phyloP scores from a whole-genome alignment of 2,329 filamentous ascomycete genomes.

The Fusarium robinianum region DNA sequence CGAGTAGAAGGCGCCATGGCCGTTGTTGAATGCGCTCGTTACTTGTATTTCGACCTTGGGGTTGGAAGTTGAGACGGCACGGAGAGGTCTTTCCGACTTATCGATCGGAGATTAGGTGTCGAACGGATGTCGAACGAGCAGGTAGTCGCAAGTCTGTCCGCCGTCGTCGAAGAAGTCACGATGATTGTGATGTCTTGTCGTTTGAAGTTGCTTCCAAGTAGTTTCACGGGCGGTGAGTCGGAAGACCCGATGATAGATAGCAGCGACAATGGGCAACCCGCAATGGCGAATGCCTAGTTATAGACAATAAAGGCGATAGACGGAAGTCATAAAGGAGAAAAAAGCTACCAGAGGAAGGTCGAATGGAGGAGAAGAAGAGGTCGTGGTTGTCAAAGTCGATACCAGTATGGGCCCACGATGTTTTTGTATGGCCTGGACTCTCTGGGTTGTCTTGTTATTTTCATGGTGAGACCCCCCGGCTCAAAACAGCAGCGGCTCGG shows the following conservation, averaged over 20 bases:
- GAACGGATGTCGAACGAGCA: neutral
- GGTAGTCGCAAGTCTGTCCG: neutral
- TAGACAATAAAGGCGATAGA: conserved; percentile 11
- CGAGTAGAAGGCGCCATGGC: conserved; percentile 57
- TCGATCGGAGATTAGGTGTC: conserved; percentile 6
- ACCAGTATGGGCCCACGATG: conserved; percentile 36
- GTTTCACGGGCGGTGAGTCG: conserved; percentile 29
- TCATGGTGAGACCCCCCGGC: conserved; percentile 25
- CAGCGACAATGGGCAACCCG: too few relatives aligned
- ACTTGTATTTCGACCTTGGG: conserved; percentile 30
- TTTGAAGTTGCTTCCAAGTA: too few relatives aligned
- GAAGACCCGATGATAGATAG: conserved; percentile 8
- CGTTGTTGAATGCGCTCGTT: too few relatives aligned
- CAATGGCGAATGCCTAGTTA: too few relatives aligned
- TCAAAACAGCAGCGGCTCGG: conserved; percentile 34
- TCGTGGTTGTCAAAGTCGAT: conserved; percentile 29
- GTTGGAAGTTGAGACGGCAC: conserved; percentile 6
- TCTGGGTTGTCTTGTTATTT: conserved; percentile 31
- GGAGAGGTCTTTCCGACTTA: conserved; percentile 7
- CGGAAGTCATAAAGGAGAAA: too few relatives aligned
- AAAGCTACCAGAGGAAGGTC: conserved; percentile 16
- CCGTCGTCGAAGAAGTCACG: conserved; percentile 11
- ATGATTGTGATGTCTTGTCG: too few relatives aligned
- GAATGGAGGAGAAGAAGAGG: conserved; percentile 27
- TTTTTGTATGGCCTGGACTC: conserved; percentile 39